Evolutionary conservation across 2,329 filamentous ascomycete species (phyloP).

Genomic region (Colletotrichum sp.): DNA sequence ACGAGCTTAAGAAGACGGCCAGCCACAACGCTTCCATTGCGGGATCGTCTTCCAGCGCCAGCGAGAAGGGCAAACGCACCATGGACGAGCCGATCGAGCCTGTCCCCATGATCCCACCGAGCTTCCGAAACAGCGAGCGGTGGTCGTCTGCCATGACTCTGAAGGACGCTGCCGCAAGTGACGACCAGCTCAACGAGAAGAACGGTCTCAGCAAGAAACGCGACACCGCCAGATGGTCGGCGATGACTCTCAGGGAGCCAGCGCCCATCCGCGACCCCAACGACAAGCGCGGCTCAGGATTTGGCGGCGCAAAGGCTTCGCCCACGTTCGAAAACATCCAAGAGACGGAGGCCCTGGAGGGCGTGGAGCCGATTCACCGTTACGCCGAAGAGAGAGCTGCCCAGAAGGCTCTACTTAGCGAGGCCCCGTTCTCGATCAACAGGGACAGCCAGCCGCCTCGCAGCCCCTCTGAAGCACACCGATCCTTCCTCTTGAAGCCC

Average conservation of each 20-base stretch:
- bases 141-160: slow-evolving; percentile 19
- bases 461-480: background rate
- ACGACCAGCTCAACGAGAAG: background rate
- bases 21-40: slow-evolving; percentile 12
- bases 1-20: slow-evolving; percentile 15
- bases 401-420: background rate
- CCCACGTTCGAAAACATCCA: slow-evolving; percentile 12
- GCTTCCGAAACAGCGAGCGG: slow-evolving; percentile 16
- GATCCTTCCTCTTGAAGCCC: slow-evolving; percentile 15
- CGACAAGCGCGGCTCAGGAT: slow-evolving; percentile 12
- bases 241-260: slow-evolving; percentile 11
- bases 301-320: background rate
- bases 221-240: slow-evolving; percentile 13
- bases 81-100: slow-evolving; percentile 11
- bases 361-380: background rate
- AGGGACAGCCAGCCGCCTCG: background rate
- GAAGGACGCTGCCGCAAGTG: background rate
- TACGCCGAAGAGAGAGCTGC: slow-evolving; percentile 8
- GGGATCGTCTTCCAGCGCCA: slow-evolving; percentile 13
- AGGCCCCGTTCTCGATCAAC: slow-evolving; percentile 13
- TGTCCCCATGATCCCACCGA: slow-evolving; percentile 14
- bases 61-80: slow-evolving; percentile 13
- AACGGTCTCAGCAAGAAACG: slow-evolving; percentile 7
- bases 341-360: slow-evolving; percentile 1
- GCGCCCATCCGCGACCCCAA: background rate